Evolutionary conservation across 169 alveolate species (phyloP).

Genomic region (Plasmodium ovale): DNA sequence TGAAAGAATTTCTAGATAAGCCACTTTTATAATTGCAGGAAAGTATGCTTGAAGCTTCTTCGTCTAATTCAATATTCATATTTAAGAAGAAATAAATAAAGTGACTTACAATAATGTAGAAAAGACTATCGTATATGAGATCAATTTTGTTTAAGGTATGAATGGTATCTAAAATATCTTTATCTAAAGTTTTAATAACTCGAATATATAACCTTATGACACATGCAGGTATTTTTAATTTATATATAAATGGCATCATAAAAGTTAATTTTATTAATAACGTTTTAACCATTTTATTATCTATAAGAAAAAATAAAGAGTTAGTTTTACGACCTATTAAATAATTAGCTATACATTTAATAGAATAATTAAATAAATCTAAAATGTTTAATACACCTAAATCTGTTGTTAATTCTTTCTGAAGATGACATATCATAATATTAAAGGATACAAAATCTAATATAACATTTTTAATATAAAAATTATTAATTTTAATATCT

Average conservation of each 20-base stretch:
- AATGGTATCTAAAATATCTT: conserved; percentile 54
- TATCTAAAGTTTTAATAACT: conserved; percentile 61
- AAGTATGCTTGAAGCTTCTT: conserved; percentile 53
- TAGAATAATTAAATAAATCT: conserved; percentile 63
- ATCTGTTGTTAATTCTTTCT: conserved; percentile 62
- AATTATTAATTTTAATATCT: conserved; percentile 40
- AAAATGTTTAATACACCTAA: conserved; percentile 29
- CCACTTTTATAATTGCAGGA: conserved; percentile 37
- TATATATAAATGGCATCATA: conserved; percentile 69
- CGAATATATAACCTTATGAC: conserved; percentile 60
- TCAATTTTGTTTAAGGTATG: conserved; percentile 39
- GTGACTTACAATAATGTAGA: conserved; percentile 50
- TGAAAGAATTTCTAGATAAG: conserved; percentile 7
- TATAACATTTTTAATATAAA: conserved; percentile 59
- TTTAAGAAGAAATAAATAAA: conserved; percentile 67
- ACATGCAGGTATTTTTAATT: conserved; percentile 71
- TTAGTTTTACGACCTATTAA: conserved; percentile 53
- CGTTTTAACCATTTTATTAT: conserved; percentile 49
- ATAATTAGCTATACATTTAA: conserved; percentile 68
- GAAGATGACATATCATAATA: conserved; percentile 64
- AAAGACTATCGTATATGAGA: conserved; percentile 60
- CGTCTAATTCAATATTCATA: conserved; percentile 63
- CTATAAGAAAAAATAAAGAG: conserved; percentile 50
- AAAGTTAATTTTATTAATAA: conserved; percentile 60
- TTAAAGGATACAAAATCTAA: conserved; percentile 72